phyloP scores from a whole-genome alignment of 2,329 filamentous ascomycete species.

The Fusarium verrucosum region DNA sequence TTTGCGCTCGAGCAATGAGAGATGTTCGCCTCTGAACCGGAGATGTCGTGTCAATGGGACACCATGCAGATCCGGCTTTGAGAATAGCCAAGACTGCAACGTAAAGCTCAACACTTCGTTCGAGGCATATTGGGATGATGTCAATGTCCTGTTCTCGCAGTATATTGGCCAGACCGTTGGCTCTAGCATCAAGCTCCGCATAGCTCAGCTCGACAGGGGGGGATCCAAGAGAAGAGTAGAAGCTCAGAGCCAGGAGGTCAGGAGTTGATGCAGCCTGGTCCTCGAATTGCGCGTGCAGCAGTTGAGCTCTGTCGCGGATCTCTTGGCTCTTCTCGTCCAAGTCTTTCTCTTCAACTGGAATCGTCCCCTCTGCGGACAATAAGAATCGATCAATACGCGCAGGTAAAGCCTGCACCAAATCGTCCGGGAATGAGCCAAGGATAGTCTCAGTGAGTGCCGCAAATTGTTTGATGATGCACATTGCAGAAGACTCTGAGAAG shows the following conservation, averaged over 20 bases:
- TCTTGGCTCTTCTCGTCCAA: background rate
- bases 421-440: background rate
- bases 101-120: constrained; percentile 16
- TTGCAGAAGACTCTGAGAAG: background rate
- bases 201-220: constrained; percentile 8
- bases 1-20: constrained; percentile 22
- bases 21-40: constrained; percentile 22
- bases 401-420: constrained; percentile 8
- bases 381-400: background rate
- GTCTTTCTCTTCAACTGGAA: background rate
- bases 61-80: constrained; percentile 26
- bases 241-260: constrained; percentile 4
- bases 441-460: background rate
- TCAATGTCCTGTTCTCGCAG: constrained; percentile 12
- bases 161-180: constrained; percentile 13
- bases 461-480: constrained; percentile 15
- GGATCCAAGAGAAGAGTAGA: background rate
- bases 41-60: constrained; percentile 17
- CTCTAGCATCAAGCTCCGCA: constrained; percentile 15
- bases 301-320: background rate
- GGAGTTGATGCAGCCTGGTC: constrained; percentile 13
- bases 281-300: constrained; percentile 22
- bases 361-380: constrained; percentile 13
- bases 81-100: constrained; percentile 22
- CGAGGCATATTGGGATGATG: constrained; percentile 18